Evolutionary conservation across 2,329 filamentous ascomycete genomes (phyloP), one percentile per base, ranked within the genome.

Genomic region (Colletotrichum eleusines): DNA sequence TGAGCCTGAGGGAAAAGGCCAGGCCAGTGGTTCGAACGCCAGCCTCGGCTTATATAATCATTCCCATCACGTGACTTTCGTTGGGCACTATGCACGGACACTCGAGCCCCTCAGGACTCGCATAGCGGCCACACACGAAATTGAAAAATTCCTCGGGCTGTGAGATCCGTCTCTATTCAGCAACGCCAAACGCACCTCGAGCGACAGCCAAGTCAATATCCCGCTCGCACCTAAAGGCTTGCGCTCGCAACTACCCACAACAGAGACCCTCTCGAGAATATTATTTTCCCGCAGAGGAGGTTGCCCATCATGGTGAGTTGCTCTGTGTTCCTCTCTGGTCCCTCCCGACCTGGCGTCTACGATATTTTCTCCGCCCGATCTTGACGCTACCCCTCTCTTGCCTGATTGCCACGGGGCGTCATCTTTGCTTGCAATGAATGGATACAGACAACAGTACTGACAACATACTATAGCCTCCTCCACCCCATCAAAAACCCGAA

Each of bases 401-500:
- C 95, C 94, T 95, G 95, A 95, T 80, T 33, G 14, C 48, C 54
- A 58, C 60, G 62, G 60, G 61, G 60, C 63, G 58, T 66, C 68
- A 65, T 66, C 35, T 62, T 58, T 54, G 42, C 44, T 64, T 28
- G 53, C 64, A 14, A 40, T 51, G 40, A 6, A 20, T 5, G 40
- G 16, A 20, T 1, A 75, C 74, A 38, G 54, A 58, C 44, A 35
- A 61, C 60, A 80, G 26, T 54, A 63, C 69, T 69, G 57, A 72
- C 65, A n/a, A 46, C 62, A 18, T 40, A 40, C 53, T 65, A 77
- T 73, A 95, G 96, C 94, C 96, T 87, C 96, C 96, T 82, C 95
- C 95, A 86, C 93, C 94, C 77, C 94, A 98, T 83, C 95, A 96
- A 82, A 97, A 97, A 85, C 96, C 96, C 80, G 96, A 99, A 88